phyloP scores from a whole-genome alignment of 257 asterid genomes.

The Orobanche coerulescens region DNA sequence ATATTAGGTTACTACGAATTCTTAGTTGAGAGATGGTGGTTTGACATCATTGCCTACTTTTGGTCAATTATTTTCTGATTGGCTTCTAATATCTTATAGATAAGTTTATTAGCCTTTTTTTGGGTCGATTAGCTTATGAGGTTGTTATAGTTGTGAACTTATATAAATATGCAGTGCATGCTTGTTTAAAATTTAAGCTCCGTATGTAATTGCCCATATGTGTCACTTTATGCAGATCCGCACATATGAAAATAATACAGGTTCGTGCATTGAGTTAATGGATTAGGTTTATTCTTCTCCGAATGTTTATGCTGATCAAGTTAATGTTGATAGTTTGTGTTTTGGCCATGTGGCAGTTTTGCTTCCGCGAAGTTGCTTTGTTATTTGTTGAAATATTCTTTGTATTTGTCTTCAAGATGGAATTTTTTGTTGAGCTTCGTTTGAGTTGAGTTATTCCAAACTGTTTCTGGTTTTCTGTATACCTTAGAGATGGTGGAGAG shows the following conservation, averaged over 20 bases:
- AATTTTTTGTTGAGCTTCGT: not conserved
- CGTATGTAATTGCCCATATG: not conserved
- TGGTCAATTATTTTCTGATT: not conserved
- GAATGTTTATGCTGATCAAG: not conserved
- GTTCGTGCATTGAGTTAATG: not conserved
- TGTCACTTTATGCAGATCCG: not conserved
- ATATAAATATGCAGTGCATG: too few relatives aligned
- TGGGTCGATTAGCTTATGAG: not conserved
- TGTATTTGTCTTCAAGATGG: not conserved
- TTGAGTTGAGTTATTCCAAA: not conserved
- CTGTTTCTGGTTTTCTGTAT: conserved; percentile 5
- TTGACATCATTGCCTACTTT: not conserved
- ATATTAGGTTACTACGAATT: not conserved
- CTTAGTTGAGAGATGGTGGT: not conserved
- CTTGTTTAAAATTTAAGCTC: not conserved
- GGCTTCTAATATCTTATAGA: not conserved
- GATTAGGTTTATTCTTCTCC: not conserved
- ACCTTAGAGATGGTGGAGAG: conserved; percentile 82
- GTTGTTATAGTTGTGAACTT: not conserved
- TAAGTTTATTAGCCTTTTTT: not conserved
- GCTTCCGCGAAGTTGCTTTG: not conserved
- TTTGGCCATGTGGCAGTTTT: not conserved
- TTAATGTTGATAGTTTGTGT: not conserved
- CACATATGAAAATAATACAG: not conserved
- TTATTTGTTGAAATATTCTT: not conserved